Base-by-base conservation (phyloP, 257 asterid genomes). In the Solanum tacnaense region DNA sequence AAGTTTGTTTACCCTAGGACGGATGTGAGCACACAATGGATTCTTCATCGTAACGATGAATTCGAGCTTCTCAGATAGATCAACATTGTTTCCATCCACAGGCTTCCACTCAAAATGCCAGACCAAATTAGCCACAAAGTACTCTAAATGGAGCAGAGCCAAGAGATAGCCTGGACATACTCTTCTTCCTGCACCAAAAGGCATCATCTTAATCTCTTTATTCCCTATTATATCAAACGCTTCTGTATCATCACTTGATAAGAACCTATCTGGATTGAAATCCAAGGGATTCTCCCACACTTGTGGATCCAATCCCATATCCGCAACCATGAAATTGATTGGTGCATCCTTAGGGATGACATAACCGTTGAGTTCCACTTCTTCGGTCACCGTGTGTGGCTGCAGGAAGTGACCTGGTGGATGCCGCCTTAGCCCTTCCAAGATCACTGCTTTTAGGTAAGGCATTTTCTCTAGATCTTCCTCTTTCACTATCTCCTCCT, bases 201-300 rank as follows among this genome's bases (percentile, higher is more conserved):
- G 91, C 87, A 84, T 90, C 92, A 90, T 90, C 87, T 88, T 88
- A 36, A 90, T 90, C 88, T 88, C 92, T 72, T 34, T 90, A 18
- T 32, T 73, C 16, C 92, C 89, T 32, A 86, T 88, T 13, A 84
- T n/a, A 85, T 89, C 92, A 65, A 85, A 79, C 2, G 32, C 84
- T 20, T 78, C 52, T 13, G 25, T 67, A 44, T 41, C 60, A 39
- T 56, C 60, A 18, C 70, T 34, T 29, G n/a, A 29, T 18, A 81
- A 70, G 87, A 90, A 90, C 68, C 91, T 89, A 39, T 90, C 90
- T 2, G 91, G 92, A 16, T 44, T 79, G 70, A 89, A 90, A 46
- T 88, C 89, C 88, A 89, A 76, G 1, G 91, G 91, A 58, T 88
- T 60, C 78, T 87, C 84, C 92, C 92, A 90, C 36, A 90, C 89